These are phyloP conservation scores for Diaporthe vaccinii DNA, from an alignment of 2,329 filamentous ascomycete genomes.

Conservation along the genomic window DNA sequence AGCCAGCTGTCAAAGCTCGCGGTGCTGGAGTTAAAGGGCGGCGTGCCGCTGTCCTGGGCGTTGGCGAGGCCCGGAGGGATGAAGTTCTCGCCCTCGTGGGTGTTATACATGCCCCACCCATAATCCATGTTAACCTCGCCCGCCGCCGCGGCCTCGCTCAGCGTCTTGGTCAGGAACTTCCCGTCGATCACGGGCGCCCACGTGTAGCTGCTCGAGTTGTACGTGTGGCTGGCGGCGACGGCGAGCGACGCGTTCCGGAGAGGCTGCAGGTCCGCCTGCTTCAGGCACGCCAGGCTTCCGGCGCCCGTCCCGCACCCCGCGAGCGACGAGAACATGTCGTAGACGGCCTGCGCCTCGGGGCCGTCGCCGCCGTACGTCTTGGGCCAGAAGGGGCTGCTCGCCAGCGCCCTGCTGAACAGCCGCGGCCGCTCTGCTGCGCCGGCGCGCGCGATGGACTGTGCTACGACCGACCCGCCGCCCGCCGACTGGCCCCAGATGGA, in stretches of 20 bases:
- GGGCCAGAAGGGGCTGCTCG: constrained; percentile 69
- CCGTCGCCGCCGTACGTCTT: constrained; percentile 68
- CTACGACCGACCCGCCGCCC: constrained; percentile 66
- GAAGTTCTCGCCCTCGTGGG: constrained; percentile 74
- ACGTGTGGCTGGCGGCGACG: constrained; percentile 63
- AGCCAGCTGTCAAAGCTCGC: constrained; percentile 68
- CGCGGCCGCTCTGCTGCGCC: not conserved
- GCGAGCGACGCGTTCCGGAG: constrained; percentile 65
- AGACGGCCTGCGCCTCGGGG: constrained; percentile 64
- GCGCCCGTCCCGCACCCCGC: constrained; percentile 60
- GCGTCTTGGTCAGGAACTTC: constrained; percentile 60
- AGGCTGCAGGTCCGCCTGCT: constrained; percentile 64
- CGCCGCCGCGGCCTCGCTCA: constrained; percentile 58
- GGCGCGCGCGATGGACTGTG: constrained; percentile 61
- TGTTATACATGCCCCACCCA: constrained; percentile 71
- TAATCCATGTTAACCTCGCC: constrained; percentile 59
- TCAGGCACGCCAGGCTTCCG: constrained; percentile 67
- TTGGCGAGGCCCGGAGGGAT: constrained; percentile 63
- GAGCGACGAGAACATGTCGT: constrained; percentile 58
- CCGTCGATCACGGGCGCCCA: constrained; percentile 74
- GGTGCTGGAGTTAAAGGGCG: constrained; percentile 63
- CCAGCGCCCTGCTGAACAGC: constrained; percentile 47
- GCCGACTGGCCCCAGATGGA: constrained; percentile 69
- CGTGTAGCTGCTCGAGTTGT: constrained; percentile 68
- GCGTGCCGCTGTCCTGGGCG: constrained; percentile 48